A percentile compares a stretch with the other conserved stretches of the same genome.
Conservation (phyloP, 345 rosid species). For the Melaleuca quinquenervia region DNA sequence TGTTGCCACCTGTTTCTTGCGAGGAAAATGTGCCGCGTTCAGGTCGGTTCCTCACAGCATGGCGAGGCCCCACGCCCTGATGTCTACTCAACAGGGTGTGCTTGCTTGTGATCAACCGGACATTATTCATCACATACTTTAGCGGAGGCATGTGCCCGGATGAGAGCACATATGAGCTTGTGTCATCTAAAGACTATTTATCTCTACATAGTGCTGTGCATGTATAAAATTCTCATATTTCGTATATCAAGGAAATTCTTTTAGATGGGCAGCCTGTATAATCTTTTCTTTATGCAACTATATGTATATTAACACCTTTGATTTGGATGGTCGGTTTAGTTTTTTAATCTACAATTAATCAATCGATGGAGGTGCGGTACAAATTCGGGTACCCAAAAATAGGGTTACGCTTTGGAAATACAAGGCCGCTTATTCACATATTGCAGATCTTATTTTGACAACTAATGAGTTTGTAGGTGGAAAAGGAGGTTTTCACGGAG, state of each 20-base stretch:
- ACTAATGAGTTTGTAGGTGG: too few relatives aligned
- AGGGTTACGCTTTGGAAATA: not conserved
- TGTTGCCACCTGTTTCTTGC: too few relatives aligned
- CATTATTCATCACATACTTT: not conserved
- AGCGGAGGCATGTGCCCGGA: not conserved
- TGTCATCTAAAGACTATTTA: not conserved
- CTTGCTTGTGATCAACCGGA: not conserved
- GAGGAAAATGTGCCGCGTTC: too few relatives aligned
- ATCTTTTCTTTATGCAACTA: not conserved
- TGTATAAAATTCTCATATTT: not conserved
- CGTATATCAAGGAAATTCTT: fast-evolving
- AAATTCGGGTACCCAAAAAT: not conserved
- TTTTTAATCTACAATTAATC: not conserved
- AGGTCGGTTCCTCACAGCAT: too few relatives aligned
- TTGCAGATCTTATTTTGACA: not conserved
- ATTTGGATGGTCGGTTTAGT: fast-evolving
- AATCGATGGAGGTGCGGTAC: fast-evolving
- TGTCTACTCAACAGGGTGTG: not conserved
- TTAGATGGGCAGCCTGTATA: not conserved
- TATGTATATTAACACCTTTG: not conserved
- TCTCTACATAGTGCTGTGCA: not conserved
- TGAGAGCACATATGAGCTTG: not conserved
- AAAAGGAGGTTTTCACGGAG: too few relatives aligned
- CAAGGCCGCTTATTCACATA: not conserved
- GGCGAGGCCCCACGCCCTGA: not conserved